A percentile compares a stretch with the other conserved stretches of the same genome.
These are phyloP conservation scores for Penicillium desertorum DNA, from an alignment of 495 filamentous ascomycete species.

Conservation along the genomic window DNA sequence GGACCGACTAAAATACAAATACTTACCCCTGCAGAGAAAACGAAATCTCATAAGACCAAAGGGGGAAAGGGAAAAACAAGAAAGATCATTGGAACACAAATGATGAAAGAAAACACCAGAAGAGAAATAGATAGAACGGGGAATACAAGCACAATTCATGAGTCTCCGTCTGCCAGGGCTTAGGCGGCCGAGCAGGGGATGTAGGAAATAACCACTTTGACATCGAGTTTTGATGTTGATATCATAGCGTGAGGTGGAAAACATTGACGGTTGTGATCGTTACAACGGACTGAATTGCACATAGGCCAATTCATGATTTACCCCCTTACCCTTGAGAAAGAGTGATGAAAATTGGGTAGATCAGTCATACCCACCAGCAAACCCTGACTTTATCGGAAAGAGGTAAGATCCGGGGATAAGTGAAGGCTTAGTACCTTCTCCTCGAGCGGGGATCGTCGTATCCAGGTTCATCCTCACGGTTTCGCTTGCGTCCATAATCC, in stretches of 20 bases:
- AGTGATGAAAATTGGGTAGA: slow-evolving; percentile 45
- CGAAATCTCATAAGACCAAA: slow-evolving; percentile 12
- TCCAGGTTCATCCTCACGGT: slow-evolving; percentile 52
- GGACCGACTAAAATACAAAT: slow-evolving; percentile 48
- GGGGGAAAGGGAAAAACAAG: slow-evolving; percentile 22
- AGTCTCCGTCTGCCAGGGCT: slow-evolving; percentile 6
- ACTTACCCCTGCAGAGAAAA: slow-evolving; percentile 42
- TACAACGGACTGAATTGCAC: slow-evolving; percentile 8
- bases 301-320: slow-evolving; percentile 18
- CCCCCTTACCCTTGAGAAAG: slow-evolving; percentile 65
- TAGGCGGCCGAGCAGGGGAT: slow-evolving; percentile 12
- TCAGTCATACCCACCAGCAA: slow-evolving; percentile 54
- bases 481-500: slow-evolving; percentile 56
- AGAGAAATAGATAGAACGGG: slow-evolving; percentile 27
- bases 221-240: slow-evolving; percentile 7
- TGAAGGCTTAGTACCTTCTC: slow-evolving; percentile 65
- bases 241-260: slow-evolving; percentile 6
- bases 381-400: slow-evolving; percentile 29
- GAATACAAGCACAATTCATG: slow-evolving; percentile 24
- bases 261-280: slow-evolving; percentile 9
- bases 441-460: slow-evolving; percentile 79
- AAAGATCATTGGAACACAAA: slow-evolving; percentile 20
- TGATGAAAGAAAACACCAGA: slow-evolving; percentile 21
- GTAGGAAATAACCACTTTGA: slow-evolving; percentile 4
- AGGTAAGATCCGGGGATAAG: slow-evolving; percentile 21